Percentiles rank a stretch among this genome's conserved stretches.
phyloP scores from a whole-genome alignment of 257 asterid species.

The Salvia splendens region DNA sequence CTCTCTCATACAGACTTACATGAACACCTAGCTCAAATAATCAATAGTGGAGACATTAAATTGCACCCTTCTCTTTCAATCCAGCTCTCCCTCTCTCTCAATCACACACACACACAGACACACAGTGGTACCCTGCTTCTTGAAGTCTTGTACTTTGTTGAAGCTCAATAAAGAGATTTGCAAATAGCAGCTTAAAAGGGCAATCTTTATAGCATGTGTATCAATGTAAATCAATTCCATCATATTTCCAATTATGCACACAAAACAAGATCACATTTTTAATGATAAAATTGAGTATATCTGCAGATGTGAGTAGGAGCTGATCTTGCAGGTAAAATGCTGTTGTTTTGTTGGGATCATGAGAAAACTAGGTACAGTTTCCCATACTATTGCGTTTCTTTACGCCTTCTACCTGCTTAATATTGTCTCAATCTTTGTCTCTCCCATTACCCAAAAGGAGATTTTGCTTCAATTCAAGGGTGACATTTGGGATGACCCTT shows the following conservation, averaged over 20 bases:
- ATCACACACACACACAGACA: no score
- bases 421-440: constrained; percentile 35
- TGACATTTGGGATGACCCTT: constrained; percentile 80
- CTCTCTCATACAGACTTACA: no score
- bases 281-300: no score
- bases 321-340: constrained; percentile 27
- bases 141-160: constrained; percentile 24
- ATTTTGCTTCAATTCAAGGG: constrained; percentile 90
- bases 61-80: no score
- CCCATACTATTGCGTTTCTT: constrained; percentile 44
- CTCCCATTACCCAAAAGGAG: constrained; percentile 77
- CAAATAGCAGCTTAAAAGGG: constrained; percentile 22
- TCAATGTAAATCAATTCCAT: constrained; percentile 34
- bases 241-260: constrained; percentile 22
- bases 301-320: constrained; percentile 30
- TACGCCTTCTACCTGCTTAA: constrained; percentile 44
- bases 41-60: no score
- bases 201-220: no score
- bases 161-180: constrained; percentile 28
- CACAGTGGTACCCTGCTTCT: background rate
- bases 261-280: background rate
- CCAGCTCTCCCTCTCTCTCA: constrained; percentile 4
- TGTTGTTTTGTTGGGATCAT: constrained; percentile 7
- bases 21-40: no score
- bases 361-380: constrained; percentile 65